A percentile compares a stretch with the other conserved stretches of the same genome.
phyloP scores from a whole-genome alignment of 352 stramenopile genomes.

The Pythium rishiriense region DNA sequence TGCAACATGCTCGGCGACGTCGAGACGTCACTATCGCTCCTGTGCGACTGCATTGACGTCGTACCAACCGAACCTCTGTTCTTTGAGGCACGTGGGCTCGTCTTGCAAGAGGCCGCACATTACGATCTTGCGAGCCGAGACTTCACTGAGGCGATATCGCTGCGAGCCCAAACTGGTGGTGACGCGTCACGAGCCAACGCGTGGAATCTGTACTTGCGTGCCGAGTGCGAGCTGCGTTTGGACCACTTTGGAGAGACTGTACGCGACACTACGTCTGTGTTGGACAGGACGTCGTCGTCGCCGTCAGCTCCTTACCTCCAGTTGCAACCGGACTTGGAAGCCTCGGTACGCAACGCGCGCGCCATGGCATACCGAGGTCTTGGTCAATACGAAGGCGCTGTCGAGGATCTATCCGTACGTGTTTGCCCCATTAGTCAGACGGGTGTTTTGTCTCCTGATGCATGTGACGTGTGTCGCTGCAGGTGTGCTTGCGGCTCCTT shows the following conservation, averaged over 20 bases:
- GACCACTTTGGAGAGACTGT: conserved; percentile 43
- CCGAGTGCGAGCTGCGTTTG: conserved; percentile 49
- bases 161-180: conserved; percentile 10
- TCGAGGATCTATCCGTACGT: conserved; percentile 58
- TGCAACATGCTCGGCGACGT: conserved; percentile 47
- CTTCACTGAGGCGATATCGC: conserved; percentile 36
- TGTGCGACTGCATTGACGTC: conserved; percentile 56
- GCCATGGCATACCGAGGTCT: conserved; percentile 61
- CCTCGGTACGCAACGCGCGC: conserved; percentile 50
- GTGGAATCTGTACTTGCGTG: conserved; percentile 42
- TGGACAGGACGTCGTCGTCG: neutral
- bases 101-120: conserved; percentile 57
- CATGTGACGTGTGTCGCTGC: conserved; percentile 6
- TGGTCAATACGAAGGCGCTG: conserved; percentile 51
- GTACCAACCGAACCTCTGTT: conserved; percentile 61
- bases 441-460: neutral
- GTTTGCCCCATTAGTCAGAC: neutral
- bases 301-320: neutral
- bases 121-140: conserved; percentile 58
- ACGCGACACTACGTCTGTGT: conserved; percentile 39
- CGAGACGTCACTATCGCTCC: conserved; percentile 45
- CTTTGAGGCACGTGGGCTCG: conserved; percentile 49
- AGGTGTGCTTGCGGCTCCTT: conserved; percentile 39
- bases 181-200: neutral
- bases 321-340: conserved; percentile 23